phyloP scores from a whole-genome alignment of 192 early-diverging fungal genomes.

The Phlyctochytrium planicorne region DNA sequence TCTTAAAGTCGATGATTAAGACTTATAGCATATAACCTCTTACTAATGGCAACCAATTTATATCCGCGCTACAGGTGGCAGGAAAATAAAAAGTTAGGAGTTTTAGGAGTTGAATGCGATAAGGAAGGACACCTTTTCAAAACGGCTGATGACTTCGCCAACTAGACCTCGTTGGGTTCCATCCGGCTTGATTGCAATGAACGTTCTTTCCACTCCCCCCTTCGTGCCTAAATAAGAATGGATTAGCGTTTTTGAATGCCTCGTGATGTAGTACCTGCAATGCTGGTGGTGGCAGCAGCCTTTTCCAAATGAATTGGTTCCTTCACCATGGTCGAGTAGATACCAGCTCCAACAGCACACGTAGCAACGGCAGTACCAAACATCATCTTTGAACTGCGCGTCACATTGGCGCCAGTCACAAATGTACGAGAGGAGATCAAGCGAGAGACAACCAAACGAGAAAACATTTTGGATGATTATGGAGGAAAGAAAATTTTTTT shows the following conservation, averaged over 20 bases:
- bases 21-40: slow-evolving; percentile 40
- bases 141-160: slow-evolving; percentile 81
- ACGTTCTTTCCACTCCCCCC: slow-evolving; percentile 70
- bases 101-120: slow-evolving; percentile 37
- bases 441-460: too few species aligned
- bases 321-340: neutral
- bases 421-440: neutral
- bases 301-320: neutral
- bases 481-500: too few species aligned
- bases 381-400: neutral
- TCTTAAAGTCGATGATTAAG: slow-evolving; percentile 81
- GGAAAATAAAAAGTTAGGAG: too few species aligned
- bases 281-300: neutral
- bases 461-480: too few species aligned
- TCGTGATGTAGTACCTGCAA: too few species aligned
- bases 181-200: slow-evolving; percentile 79
- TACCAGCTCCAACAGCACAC: neutral
- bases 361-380: neutral
- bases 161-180: slow-evolving; percentile 85
- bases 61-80: too few species aligned
- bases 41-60: slow-evolving; percentile 87
- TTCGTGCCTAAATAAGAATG: slow-evolving; percentile 50
- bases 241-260: too few species aligned
- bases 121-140: slow-evolving; percentile 57
- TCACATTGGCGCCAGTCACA: neutral